A percentile compares a stretch with the other conserved stretches of the same genome.
phyloP scores from a whole-genome alignment of 164 flowering plant genomes.

The Tetracentron sinense region DNA sequence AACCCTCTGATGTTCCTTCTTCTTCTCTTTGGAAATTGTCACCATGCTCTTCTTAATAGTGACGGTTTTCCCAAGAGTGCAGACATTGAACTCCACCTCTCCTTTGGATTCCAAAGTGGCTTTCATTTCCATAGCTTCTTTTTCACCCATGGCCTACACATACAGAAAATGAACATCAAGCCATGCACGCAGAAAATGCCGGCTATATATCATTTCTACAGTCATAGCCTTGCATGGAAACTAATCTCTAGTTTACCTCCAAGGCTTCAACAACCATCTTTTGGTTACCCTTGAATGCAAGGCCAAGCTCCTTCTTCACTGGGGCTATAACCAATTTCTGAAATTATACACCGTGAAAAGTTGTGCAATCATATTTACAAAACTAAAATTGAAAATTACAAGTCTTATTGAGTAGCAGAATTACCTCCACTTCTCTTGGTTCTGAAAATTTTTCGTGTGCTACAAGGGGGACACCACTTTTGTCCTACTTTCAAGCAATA shows the following conservation, averaged over 20 bases:
- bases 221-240: too few species aligned
- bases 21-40: slow-evolving; percentile 54
- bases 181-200: too few species aligned
- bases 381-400: too few species aligned
- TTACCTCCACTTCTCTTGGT: slow-evolving; percentile 85
- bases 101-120: slow-evolving; percentile 57
- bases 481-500: slow-evolving; percentile 43
- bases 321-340: slow-evolving; percentile 86
- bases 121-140: slow-evolving; percentile 71
- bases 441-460: slow-evolving; percentile 76
- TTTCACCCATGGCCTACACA: slow-evolving; percentile 57
- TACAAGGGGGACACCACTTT: slow-evolving; percentile 67
- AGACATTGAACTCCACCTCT: slow-evolving; percentile 53
- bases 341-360: slow-evolving; percentile 1
- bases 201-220: background rate
- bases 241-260: slow-evolving; percentile 48
- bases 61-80: slow-evolving; percentile 56
- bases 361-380: slow-evolving; percentile 1
- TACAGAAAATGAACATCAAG: background rate
- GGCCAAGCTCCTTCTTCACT: slow-evolving; percentile 82
- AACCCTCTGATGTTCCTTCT: slow-evolving; percentile 71
- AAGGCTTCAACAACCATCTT: slow-evolving; percentile 85
- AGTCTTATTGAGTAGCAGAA: slow-evolving; percentile 13
- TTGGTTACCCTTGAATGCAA: slow-evolving; percentile 84
- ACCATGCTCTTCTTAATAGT: slow-evolving; percentile 58